These are phyloP conservation scores for Fusarium torulosum DNA, from an alignment of 2,329 filamentous ascomycete species.

Conservation along the genomic window DNA sequence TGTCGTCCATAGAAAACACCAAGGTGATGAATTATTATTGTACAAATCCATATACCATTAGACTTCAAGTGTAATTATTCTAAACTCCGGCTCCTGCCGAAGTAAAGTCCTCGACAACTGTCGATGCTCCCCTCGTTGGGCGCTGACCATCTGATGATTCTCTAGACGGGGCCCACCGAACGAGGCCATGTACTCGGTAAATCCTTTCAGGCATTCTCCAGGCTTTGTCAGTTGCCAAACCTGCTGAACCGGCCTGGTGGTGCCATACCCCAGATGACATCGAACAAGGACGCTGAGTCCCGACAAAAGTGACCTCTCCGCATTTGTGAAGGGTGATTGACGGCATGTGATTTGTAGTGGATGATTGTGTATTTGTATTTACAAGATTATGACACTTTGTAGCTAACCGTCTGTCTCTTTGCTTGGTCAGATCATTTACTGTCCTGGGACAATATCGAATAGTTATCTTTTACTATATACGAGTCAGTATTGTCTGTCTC, in stretches of 20 bases:
- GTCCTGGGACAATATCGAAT: background rate
- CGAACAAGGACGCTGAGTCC: conserved; percentile 38
- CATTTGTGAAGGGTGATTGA: background rate
- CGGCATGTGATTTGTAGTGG: conserved; percentile 18
- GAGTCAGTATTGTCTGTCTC: background rate
- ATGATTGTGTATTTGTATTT: background rate
- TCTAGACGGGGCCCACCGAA: conserved; percentile 37
- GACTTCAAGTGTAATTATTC: background rate
- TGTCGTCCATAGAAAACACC: background rate
- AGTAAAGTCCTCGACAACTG: conserved; percentile 11
- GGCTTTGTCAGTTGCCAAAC: conserved; percentile 20
- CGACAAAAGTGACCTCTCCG: conserved; percentile 12
- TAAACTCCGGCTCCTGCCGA: conserved; percentile 34
- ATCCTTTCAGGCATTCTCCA: background rate
- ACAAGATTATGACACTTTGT: background rate
- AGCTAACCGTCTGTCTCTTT: background rate
- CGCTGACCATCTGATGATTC: conserved; percentile 40
- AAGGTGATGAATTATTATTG: no score
- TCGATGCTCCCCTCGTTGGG: conserved; percentile 35
- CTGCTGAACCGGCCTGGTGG: conserved; percentile 30
- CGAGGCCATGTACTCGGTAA: background rate
- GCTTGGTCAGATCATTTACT: background rate
- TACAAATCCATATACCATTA: no score
- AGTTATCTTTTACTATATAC: background rate
- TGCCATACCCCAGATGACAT: conserved; percentile 43